Base-by-base conservation (phyloP, 2,329 filamentous ascomycete species). In the Curvularia sp. region DNA sequence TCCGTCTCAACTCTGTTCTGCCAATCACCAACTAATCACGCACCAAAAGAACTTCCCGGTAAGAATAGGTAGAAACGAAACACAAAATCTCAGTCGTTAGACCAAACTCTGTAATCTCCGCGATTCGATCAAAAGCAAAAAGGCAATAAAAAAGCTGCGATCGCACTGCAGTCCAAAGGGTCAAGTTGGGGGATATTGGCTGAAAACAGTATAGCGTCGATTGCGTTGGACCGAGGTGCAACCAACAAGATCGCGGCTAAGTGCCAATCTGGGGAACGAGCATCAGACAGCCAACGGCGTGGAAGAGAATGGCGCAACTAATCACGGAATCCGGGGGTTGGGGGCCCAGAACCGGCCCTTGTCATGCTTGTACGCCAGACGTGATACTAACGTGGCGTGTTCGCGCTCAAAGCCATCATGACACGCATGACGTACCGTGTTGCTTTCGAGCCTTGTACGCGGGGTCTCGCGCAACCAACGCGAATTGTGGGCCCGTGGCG, bases 391-490 rank as follows among this genome's bases (percentile, higher is more conserved):
- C 46, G 51, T 53, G 49, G 31, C 28, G 57, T 61, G 47, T 52
- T 55, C 47, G 55, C 53, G 15, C 35, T 38, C 24, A 12, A 48
- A 24, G 26, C 48, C 15, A 57, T 49, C 20, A 33, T 51, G 61
- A 53, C 48, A 53, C 46, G 22, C 15, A 55, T 62, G 60, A 62
- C 57, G 62, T 58, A 56, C 24, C 54, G 42, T 44, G 43, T 54
- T n/a, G 33, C n/a, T 49, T 38, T 49, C 44, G 50, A 38, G 44
- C 46, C 35, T 42, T 15, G 33, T 15, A 31, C 39, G 49, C 35
- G 49, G 24, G 39, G n/a, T 35, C 22, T 24, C 38, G 49, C 20
- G 38, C 26, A 38, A 15, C 20, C 9, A n/a, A 52, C 35, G 35
- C 49, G 35, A 22, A 33, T 28, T 44, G 51, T 38, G 46, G 46